Conservation (phyloP, 768 basidiomycete genomes). For the Termitomyces sp. region DNA sequence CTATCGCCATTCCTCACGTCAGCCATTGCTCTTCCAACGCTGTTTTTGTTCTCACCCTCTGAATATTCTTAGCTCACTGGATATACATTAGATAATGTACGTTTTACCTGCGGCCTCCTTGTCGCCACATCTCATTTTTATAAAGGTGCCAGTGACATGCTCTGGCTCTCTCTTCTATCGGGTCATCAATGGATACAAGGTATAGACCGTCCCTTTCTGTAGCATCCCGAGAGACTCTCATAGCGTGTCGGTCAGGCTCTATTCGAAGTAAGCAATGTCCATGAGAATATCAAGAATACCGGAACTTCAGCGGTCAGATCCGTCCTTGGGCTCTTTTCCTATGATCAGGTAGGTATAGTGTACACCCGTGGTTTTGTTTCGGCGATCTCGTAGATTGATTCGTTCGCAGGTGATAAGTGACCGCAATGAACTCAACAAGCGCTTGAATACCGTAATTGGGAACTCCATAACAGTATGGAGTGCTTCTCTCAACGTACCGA, state of each 20-base stretch:
- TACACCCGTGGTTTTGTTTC: not conserved
- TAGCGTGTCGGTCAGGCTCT: conserved; percentile 28
- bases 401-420: conserved; percentile 41
- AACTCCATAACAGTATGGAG: conserved; percentile 37
- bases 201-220: not conserved
- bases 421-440: conserved; percentile 47
- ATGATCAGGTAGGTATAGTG: conserved; percentile 40
- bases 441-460: conserved; percentile 44
- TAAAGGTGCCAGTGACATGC: conserved; percentile 43
- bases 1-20: conserved; percentile 40
- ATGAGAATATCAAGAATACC: conserved; percentile 44
- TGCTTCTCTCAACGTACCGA: not conserved
- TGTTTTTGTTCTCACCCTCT: not conserved
- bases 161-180: conserved; percentile 54
- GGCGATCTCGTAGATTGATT: not conserved
- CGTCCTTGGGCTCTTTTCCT: conserved; percentile 45
- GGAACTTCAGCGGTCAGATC: conserved; percentile 53
- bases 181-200: conserved; percentile 45
- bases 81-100: conserved; percentile 28
- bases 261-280: conserved; percentile 45
- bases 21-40: conserved; percentile 2
- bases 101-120: not conserved
- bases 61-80: conserved; percentile 22
- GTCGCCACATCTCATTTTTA: not conserved
- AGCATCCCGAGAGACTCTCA: not conserved